Base-by-base conservation (phyloP, 768 basidiomycete species). In the Rhodotorula babjevae region DNA sequence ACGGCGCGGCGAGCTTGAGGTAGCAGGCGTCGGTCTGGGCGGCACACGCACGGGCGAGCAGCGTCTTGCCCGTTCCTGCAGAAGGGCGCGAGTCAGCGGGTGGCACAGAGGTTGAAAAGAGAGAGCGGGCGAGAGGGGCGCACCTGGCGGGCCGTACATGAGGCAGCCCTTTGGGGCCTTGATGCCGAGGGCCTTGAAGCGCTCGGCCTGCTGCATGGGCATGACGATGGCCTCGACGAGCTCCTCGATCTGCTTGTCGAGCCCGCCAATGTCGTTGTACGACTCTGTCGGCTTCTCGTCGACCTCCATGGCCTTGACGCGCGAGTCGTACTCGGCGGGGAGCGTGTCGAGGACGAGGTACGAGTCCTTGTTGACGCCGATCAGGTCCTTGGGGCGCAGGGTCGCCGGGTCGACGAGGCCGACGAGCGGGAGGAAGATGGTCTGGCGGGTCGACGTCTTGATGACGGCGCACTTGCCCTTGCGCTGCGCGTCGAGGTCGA, bases 221-320 rank as follows among this genome's bases (percentile, higher is more conserved):
- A 96, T 82, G 5, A 99, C 95, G 73, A 99, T 96, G 0, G 96
- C 96, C 81, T 99, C 96, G 2, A 96, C 93, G 64, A 99, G 82
- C 81, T 98, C 96, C 80, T 98, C 96, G 66, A 99, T 98, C 84
- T 99, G 96, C 83, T 98, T 98, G 85, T 98, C 96, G 81, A 99
- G 79, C 33, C 96, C 96, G 81, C 96, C 96, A 72, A 99, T 95
- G 36, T 94, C 93, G 33, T 93, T 94, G 79, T 97, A 98, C 5
- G 89, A 91, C 81, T 98, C 96, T 21, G 94, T 98, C 47, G 96
- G 96, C 63, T 93, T 86, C 81, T 98, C 96, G 76, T 99, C 96
- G 2, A 99, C 96, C 79, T 99, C 96, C 96, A 99, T 99, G 16
- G 96, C 96, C 82, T 97, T 98, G 36, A 99, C 96, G 59, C 96